These are phyloP conservation scores for Penicillium fuscoglaucum DNA, from an alignment of 2,329 filamentous ascomycete genomes.

Conservation along the genomic window DNA sequence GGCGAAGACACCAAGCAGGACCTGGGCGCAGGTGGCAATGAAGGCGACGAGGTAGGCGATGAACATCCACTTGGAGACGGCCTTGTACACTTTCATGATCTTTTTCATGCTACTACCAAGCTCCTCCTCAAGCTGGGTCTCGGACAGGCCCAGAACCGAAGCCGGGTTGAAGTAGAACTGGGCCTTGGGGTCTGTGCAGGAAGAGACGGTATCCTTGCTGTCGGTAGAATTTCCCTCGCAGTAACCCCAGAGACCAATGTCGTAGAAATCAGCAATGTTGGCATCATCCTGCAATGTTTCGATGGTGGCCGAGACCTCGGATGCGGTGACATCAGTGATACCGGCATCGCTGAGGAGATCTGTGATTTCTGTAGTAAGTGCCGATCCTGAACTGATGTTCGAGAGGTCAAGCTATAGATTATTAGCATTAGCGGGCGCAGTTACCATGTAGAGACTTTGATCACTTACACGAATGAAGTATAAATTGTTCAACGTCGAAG, in stretches of 20 bases:
- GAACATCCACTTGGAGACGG: slow-evolving; percentile 78
- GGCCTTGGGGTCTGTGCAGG: slow-evolving; percentile 70
- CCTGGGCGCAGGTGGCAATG: slow-evolving; percentile 66
- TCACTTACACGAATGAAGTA: slow-evolving; percentile 56
- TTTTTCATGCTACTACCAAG: slow-evolving; percentile 67
- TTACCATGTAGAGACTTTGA: neutral
- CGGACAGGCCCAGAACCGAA: slow-evolving; percentile 63
- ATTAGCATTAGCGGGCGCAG: neutral
- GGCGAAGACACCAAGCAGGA: slow-evolving; percentile 77
- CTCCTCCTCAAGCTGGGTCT: slow-evolving; percentile 56
- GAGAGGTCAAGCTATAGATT: slow-evolving; percentile 56
- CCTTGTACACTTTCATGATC: slow-evolving; percentile 71
- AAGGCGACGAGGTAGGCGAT: slow-evolving; percentile 76
- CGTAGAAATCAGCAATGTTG: slow-evolving; percentile 72
- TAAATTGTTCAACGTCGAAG: slow-evolving; percentile 49
- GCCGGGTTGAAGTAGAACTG: slow-evolving; percentile 76
- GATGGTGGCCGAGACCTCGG: slow-evolving; percentile 41
- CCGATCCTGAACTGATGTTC: slow-evolving; percentile 57
- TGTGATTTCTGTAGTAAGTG: slow-evolving; percentile 31
- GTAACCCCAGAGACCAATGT: slow-evolving; percentile 83
- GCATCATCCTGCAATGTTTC: slow-evolving; percentile 47
- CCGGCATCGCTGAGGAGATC: slow-evolving; percentile 36
- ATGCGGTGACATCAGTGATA: slow-evolving; percentile 37
- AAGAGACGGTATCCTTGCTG: slow-evolving; percentile 51
- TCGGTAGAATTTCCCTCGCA: slow-evolving; percentile 64